Evolutionary conservation across 129 eudicot species (phyloP).

Genomic region (Oenanthe sinensis): DNA sequence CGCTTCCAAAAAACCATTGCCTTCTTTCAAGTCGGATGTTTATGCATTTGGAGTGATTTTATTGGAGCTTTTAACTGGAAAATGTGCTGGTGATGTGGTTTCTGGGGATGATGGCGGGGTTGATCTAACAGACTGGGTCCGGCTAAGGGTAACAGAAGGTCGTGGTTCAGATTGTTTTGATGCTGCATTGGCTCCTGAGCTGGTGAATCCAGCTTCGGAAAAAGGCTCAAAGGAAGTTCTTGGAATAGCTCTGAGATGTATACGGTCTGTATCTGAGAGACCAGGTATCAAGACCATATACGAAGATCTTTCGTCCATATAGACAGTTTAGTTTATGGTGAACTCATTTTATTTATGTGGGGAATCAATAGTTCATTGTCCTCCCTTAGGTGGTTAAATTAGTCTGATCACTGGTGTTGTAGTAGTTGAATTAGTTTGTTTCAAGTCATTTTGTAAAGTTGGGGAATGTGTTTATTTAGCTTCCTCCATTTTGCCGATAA

Average conservation of each 20-base stretch:
- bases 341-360: constrained; percentile 25
- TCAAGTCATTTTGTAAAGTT: constrained; percentile 20
- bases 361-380: constrained; percentile 69
- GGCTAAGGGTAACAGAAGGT: constrained; percentile 82
- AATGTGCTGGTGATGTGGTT: constrained; percentile 97
- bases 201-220: constrained; percentile 57
- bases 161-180: constrained; percentile 84
- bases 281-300: constrained; percentile 97
- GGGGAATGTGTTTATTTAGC: constrained; percentile 20
- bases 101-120: constrained; percentile 90
- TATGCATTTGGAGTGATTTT: constrained; percentile 89
- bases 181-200: constrained; percentile 41
- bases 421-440: neutral
- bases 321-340: constrained; percentile 20
- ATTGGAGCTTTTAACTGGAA: constrained; percentile 83
- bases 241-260: constrained; percentile 78
- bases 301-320: constrained; percentile 95
- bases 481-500: constrained; percentile 10
- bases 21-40: constrained; percentile 94
- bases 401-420: constrained; percentile 5
- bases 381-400: constrained; percentile 25
- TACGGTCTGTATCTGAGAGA: constrained; percentile 80
- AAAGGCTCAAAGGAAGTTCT: constrained; percentile 87
- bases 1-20: constrained; percentile 80
- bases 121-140: constrained; percentile 87